phyloP scores from a whole-genome alignment of 2,329 filamentous ascomycete genomes.

The Penicillium expansum region DNA sequence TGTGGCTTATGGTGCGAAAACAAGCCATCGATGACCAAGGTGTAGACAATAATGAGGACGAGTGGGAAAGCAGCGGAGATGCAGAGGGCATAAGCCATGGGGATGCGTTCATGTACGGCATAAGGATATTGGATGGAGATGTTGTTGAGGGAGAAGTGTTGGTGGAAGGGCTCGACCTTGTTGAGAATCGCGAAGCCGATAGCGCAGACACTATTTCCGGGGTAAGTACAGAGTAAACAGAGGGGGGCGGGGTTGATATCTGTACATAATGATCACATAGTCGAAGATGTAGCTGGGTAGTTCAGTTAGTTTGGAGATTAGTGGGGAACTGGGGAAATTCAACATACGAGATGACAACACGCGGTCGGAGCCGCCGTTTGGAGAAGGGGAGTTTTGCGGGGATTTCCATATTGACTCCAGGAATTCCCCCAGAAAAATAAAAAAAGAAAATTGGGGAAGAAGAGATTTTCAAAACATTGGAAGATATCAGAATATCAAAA shows the following conservation, averaged over 20 bases:
- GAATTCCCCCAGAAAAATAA: background rate
- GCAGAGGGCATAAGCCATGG: constrained; percentile 50
- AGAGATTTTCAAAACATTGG: background rate
- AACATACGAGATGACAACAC: constrained; percentile 53
- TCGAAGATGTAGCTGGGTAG: constrained; percentile 54
- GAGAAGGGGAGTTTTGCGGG: constrained; percentile 52
- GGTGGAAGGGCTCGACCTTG: constrained; percentile 54
- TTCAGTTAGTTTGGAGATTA: constrained; percentile 10
- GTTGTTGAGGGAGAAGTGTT: constrained; percentile 57
- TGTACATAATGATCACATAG: constrained; percentile 59
- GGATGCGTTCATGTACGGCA: constrained; percentile 54
- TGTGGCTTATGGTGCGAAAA: constrained; percentile 52
- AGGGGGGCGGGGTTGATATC: constrained; percentile 7
- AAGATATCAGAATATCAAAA: background rate
- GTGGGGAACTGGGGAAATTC: background rate
- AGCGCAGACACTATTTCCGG: constrained; percentile 47
- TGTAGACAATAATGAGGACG: constrained; percentile 54
- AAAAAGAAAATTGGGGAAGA: background rate
- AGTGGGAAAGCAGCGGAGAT: constrained; percentile 52
- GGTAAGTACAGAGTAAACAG: background rate
- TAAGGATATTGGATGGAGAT: constrained; percentile 59
- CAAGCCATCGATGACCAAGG: constrained; percentile 57
- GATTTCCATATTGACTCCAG: constrained; percentile 15
- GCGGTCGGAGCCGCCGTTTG: constrained; percentile 51
- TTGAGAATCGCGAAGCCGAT: constrained; percentile 54